phyloP scores from a whole-genome alignment of 2,329 filamentous ascomycete species.

The Orbilia brochopaga region DNA sequence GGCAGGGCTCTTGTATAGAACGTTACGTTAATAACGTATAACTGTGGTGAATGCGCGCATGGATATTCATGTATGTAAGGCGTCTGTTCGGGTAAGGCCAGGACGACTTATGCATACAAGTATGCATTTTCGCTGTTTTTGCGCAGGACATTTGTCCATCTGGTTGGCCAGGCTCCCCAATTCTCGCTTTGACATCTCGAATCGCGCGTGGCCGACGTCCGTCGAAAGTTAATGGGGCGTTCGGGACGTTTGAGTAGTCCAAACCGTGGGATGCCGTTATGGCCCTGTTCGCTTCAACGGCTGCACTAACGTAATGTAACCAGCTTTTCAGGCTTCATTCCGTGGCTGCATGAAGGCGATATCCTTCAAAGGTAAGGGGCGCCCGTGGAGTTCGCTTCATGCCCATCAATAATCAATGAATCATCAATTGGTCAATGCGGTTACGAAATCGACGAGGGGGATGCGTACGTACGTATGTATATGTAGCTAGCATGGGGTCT shows the following conservation, averaged over 20 bases:
- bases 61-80: background rate
- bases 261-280: conserved; percentile 2
- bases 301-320: too few relatives aligned
- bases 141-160: background rate
- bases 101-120: conserved; percentile 1
- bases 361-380: background rate
- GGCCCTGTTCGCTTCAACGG: background rate
- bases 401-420: background rate
- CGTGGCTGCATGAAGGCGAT: background rate
- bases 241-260: background rate
- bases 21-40: background rate
- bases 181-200: background rate
- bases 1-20: background rate
- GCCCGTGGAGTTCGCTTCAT: background rate
- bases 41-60: background rate
- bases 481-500: too few relatives aligned
- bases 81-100: background rate
- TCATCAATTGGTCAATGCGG: background rate
- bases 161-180: background rate
- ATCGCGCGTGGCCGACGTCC: background rate
- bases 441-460: background rate
- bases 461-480: too few relatives aligned
- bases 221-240: background rate
- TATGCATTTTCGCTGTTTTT: conserved; percentile 7
- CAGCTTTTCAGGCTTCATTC: background rate